Base-by-base conservation (phyloP, 257 asterid genomes). In the Avicennia marina region DNA sequence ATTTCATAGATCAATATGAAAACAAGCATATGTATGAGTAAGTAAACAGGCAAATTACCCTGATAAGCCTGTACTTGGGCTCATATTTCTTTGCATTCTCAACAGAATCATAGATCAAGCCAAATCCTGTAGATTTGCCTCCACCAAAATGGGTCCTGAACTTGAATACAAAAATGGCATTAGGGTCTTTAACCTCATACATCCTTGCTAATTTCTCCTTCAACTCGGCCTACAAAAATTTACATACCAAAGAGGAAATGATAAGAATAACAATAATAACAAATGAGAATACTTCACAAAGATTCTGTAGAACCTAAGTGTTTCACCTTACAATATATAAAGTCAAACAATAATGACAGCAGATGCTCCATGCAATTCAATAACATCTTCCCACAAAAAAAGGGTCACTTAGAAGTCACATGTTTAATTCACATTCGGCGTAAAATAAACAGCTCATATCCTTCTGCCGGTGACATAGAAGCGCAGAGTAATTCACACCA, bases 131-230 rank as follows among this genome's bases (percentile, higher is more conserved):
- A 16, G 97, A 90, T 70, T 90, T 90, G 65, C 97, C 97, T 31
- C 97, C 97, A 69, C 97, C 97, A 66, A 90, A 90, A 72, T 90
- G 97, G 21, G 97, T 86, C 75, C 97, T 75, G 80, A 86, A 90
- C 82, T 90, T 90, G 74, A 90, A 90, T 29, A 90, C 95, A 25
- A 86, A 90, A 60, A 86, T 90, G 53, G 95, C 66, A 71, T 90
- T 90, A 7, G 85, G 68, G 19, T 90, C 97, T 53, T 69, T 86
- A 26, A 84, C 97, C 50, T 90, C 97, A 32, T 90, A 87, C 83
- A 90, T 73, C 61, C 86, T 73, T 2, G 87, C 54, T 69, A 90
- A 69, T 44, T 82, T 86, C 67, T 87, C 96, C 80, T 84, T 90
- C 81, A 90, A 64, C 69, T 86, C 96, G n/a, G 88, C 88, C 95